phyloP scores from a whole-genome alignment of 768 basidiomycete genomes.

The Boletus bicolor region DNA sequence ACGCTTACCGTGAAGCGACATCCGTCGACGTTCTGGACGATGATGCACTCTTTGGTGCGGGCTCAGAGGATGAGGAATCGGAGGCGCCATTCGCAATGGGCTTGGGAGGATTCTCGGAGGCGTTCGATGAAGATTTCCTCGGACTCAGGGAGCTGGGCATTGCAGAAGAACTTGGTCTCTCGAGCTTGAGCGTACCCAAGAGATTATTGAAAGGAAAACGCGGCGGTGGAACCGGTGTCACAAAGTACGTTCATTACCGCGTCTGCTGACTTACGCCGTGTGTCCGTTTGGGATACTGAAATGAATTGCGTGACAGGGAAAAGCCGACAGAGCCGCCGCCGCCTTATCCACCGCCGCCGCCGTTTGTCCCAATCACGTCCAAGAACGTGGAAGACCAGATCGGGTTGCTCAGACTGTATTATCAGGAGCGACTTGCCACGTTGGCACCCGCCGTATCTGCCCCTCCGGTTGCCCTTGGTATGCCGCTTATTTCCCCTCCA shows the following conservation, averaged over 20 bases:
- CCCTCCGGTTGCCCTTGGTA: conserved; percentile 14
- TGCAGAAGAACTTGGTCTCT: conserved; percentile 78
- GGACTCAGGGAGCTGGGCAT: conserved; percentile 87
- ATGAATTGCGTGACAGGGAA: conserved; percentile 36
- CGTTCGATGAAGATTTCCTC: conserved; percentile 89
- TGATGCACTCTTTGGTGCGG: conserved; percentile 44
- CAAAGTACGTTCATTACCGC: conserved; percentile 45
- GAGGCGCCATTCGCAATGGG: conserved; percentile 73
- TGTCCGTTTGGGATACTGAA: neutral
- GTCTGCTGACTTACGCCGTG: neutral
- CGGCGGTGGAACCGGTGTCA: conserved; percentile 36
- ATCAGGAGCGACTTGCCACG: conserved; percentile 51
- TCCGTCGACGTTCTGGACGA: conserved; percentile 46
- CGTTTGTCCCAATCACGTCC: conserved; percentile 70
- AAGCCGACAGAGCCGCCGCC: conserved; percentile 73
- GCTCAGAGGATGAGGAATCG: conserved; percentile 60
- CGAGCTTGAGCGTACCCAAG: conserved; percentile 75
- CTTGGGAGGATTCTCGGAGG: conserved; percentile 71
- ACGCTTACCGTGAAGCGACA: conserved; percentile 74
- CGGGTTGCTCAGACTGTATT: conserved; percentile 78
- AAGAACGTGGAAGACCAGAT: conserved; percentile 74
- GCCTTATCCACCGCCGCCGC: conserved; percentile 82
- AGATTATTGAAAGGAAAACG: conserved; percentile 67
- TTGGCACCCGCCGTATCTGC: conserved; percentile 33
- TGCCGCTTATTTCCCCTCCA: conserved; percentile 17